A percentile compares a stretch with the other conserved stretches of the same genome.
Evolutionary conservation across 2,329 filamentous ascomycete species (phyloP).

Genomic region (Byssothecium circinans): DNA sequence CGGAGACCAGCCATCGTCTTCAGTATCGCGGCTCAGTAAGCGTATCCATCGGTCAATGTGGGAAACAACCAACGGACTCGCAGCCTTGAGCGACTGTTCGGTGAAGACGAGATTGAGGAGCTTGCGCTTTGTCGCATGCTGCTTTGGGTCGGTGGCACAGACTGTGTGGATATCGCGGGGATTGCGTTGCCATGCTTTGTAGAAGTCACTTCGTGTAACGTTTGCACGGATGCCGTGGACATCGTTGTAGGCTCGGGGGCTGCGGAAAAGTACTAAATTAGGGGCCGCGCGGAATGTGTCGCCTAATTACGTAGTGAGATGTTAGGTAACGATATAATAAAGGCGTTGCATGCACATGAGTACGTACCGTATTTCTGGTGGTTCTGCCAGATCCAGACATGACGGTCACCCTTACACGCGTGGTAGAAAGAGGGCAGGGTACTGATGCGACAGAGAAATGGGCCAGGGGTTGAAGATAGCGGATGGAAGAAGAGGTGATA

Average conservation of each 20-base stretch:
- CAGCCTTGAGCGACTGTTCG: slow-evolving; percentile 12
- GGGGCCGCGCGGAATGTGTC: slow-evolving; percentile 12
- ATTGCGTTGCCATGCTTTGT: slow-evolving; percentile 7
- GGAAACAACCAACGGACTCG: slow-evolving; percentile 5
- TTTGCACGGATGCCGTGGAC: slow-evolving; percentile 11
- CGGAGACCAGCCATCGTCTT: slow-evolving; percentile 6
- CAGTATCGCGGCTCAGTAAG: background rate
- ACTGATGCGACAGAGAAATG: slow-evolving; percentile 7
- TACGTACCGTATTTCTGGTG: slow-evolving; percentile 15
- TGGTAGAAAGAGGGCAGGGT: slow-evolving; percentile 14
- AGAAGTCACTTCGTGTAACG: slow-evolving; percentile 5
- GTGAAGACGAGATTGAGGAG: slow-evolving; percentile 17
- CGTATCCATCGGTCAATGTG: slow-evolving; percentile 21
- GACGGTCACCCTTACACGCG: slow-evolving; percentile 15
- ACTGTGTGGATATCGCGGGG: slow-evolving; percentile 9
- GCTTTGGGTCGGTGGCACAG: slow-evolving; percentile 1
- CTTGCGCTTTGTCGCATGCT: slow-evolving; percentile 12
- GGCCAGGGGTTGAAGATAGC: slow-evolving; percentile 8
- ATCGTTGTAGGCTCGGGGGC: slow-evolving; percentile 5
- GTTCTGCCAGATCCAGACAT: slow-evolving; percentile 16
- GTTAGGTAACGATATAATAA: background rate
- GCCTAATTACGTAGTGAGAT: slow-evolving; percentile 2
- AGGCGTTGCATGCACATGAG: too few species aligned
- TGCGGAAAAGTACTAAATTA: slow-evolving; percentile 10
- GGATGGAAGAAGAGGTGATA: slow-evolving; percentile 17